These are phyloP conservation scores for Paecilomyces fulvus DNA, from an alignment of 2,329 filamentous ascomycete species.

Conservation along the genomic window DNA sequence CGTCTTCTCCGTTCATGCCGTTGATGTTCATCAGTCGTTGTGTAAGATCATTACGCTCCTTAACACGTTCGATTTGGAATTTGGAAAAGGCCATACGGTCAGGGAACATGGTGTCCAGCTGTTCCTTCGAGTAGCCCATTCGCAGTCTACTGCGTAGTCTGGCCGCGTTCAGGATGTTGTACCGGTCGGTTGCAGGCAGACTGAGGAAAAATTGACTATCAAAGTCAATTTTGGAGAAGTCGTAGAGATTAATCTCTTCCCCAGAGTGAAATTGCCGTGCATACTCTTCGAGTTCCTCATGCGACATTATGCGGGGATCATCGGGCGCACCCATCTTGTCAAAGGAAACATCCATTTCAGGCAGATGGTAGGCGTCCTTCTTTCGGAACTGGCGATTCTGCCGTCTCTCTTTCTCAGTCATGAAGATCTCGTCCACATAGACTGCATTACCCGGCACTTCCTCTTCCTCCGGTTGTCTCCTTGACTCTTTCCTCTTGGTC, in stretches of 20 bases:
- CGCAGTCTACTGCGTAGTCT: slow-evolving; percentile 76
- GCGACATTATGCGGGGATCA: slow-evolving; percentile 91
- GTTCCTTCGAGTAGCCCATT: slow-evolving; percentile 95
- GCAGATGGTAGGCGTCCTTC: slow-evolving; percentile 91
- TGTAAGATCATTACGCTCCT: slow-evolving; percentile 86
- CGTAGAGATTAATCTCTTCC: slow-evolving; percentile 81
- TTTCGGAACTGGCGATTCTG: slow-evolving; percentile 74
- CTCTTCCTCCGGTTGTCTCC: slow-evolving; percentile 39
- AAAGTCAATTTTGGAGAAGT: slow-evolving; percentile 98
- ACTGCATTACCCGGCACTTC: slow-evolving; percentile 67
- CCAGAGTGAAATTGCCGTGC: slow-evolving; percentile 85
- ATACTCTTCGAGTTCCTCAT: slow-evolving; percentile 90
- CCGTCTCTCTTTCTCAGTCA: slow-evolving; percentile 67
- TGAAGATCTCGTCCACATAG: slow-evolving; percentile 82
- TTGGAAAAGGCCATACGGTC: slow-evolving; percentile 94
- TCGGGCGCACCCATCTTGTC: slow-evolving; percentile 81
- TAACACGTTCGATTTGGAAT: slow-evolving; percentile 92
- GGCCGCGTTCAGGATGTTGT: slow-evolving; percentile 95
- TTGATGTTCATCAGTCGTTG: slow-evolving; percentile 91
- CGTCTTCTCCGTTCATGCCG: slow-evolving; percentile 72
- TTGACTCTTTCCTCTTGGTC: slow-evolving; percentile 50
- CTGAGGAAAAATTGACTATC: slow-evolving; percentile 92
- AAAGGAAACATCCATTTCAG: slow-evolving; percentile 69
- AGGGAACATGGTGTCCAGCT: slow-evolving; percentile 92
- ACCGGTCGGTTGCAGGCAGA: slow-evolving; percentile 79